Evolutionary conservation across 2,329 filamentous ascomycete genomes (phyloP), one percentile per base, ranked within the genome.

Genomic region (Nemania serpens): DNA sequence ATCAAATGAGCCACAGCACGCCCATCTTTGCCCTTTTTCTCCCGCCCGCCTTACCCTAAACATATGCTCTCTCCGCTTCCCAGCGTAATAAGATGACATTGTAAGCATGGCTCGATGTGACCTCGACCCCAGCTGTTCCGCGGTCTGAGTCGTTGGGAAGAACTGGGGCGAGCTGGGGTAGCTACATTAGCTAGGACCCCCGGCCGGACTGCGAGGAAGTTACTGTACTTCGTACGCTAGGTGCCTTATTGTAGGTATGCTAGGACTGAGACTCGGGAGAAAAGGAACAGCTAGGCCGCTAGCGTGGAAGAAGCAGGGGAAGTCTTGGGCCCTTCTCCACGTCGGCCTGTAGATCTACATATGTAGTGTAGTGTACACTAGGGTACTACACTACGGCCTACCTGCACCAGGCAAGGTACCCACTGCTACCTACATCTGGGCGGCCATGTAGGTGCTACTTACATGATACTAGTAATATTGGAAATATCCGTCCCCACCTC

Each of bases 71-170:
- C 36, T n/a, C 36, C 36, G 36, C 36, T 39, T 12, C 43, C 59
- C 56, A 47, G 52, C 59, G 43, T 34, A 29, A 48, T 45, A 65
- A 49, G 41, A 58, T 58, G 55, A 52, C 49, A 45, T 39, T 43
- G 37, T 22, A 18, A 7, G 39, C 36, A 61, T 64, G 62, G 56
- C 47, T 46, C 42, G 52, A 65, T 65, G 63, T 52, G 63, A 65
- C 63, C 50, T 45, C 36, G 33, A 57, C 56, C 63, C 57, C 49
- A n/a, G 50, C 33, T 51, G 39, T 37, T 58, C 47, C 42, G 15
- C 49, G 50, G 63, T 65, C 49, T 63, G 57, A 63, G 45, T 65
- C 58, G 60, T 4, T 29, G 55, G 60, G 42, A 47, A 39, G 49
- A 29, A 34, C 47, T 52, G 60, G 55, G 59, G 55, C 34, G 41